Conservation (phyloP, 1,284 basidiomycete species). For the Rhodotorula mucilaginosa region DNA sequence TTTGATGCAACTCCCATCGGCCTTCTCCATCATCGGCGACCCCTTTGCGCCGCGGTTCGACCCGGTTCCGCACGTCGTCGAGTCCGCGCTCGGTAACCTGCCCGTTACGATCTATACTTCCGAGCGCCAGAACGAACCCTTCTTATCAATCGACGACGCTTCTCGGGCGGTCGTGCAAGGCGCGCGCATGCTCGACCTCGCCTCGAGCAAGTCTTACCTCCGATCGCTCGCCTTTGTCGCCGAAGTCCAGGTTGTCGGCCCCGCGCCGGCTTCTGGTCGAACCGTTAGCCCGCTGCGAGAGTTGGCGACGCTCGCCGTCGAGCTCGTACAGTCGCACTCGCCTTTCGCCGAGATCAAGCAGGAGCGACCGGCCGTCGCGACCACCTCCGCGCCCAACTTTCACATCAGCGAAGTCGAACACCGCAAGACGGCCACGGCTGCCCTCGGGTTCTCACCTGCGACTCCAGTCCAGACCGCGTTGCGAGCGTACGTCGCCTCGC, state of each 20-base stretch:
- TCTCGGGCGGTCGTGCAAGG: constrained; percentile 38
- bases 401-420: constrained; percentile 27
- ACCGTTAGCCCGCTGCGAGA: constrained; percentile 16
- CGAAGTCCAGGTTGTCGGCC: constrained; percentile 40
- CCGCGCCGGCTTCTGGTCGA: constrained; percentile 2
- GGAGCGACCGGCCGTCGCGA: constrained; percentile 9
- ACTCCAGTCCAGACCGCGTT: constrained; percentile 20
- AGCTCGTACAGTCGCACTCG: constrained; percentile 37
- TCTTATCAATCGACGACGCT: constrained; percentile 41
- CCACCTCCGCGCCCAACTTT: constrained; percentile 16
- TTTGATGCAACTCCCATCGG: constrained; percentile 40
- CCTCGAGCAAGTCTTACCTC: constrained; percentile 36
- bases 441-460: constrained; percentile 33
- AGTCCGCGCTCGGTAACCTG: constrained; percentile 42
- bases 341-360: constrained; percentile 33
- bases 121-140: constrained; percentile 29
- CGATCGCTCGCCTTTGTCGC: constrained; percentile 38
- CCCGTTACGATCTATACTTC: constrained; percentile 38
- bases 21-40: constrained; percentile 41
- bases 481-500: constrained; percentile 35
- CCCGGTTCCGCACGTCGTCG: constrained; percentile 40
- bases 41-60: constrained; percentile 40
- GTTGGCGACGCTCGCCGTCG: constrained; percentile 33
- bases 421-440: constrained; percentile 33
- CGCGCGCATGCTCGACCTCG: constrained; percentile 42